Evolutionary conservation across 768 basidiomycete species (phyloP), one percentile per base, ranked within the genome.

Genomic region (Amanita thiersii): DNA sequence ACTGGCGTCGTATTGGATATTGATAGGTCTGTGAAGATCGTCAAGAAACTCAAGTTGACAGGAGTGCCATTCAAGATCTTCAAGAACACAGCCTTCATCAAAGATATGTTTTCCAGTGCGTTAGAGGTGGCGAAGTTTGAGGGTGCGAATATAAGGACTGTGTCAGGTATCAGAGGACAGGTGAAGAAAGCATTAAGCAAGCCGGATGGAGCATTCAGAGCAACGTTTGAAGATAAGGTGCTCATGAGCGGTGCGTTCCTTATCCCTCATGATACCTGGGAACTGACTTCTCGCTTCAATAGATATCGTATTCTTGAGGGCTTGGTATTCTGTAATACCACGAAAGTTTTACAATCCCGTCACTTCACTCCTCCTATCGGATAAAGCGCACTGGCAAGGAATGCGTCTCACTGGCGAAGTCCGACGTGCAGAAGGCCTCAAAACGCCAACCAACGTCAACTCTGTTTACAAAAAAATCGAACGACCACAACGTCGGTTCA

Each of bases 91-190:
- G 96, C 91, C 2, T 99, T 98, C 61, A 68, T 99, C 51, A 90
- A 84, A 69, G 90, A 96, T 54, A 99, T 99, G 96, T 99, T 99
- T 68, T 81, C 64, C 40, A 81, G 78, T 44, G 82, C 90, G 23
- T 72, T 98, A 23, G 96, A 99, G 61, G 92, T 98, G 9, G 92
- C 92, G 43, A 98, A 96, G 61, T 98, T 99, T 52, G 96, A 99
- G 60, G 96, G 96, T 12, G 96, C 96, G n/a, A 90, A 85, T 57
- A 78, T 99, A 43, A 72, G 82, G 45, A 98, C 94, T 0, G 96
- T 98, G 5, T 92, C 89, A 4, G 96, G 96, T 8, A 88, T 99
- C 43, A 68, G 96, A 33, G 96, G 96, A 3, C 94, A 98, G 60
- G 79, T 99, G 39, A 99, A 99, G 69, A 97, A 94, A 61, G 92